Conservation (phyloP, 768 basidiomycete species). For the Cubamyces lactineus region DNA sequence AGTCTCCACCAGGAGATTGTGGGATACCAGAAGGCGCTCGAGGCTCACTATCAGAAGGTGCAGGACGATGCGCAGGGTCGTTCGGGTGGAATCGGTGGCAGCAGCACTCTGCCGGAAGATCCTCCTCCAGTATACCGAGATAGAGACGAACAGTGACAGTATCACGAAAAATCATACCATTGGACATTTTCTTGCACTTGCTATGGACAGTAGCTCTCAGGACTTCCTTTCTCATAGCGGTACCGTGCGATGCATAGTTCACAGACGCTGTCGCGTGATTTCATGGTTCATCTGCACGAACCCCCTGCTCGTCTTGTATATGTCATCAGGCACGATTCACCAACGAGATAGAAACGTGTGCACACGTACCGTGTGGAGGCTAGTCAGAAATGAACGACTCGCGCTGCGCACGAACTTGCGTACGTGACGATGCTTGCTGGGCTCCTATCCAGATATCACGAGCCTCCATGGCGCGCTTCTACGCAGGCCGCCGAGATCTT, state of each 20-base stretch:
- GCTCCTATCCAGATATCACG: neutral
- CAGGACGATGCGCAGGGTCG: slow-evolving; percentile 12
- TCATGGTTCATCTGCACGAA: too few relatives aligned
- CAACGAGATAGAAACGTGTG: neutral
- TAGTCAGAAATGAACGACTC: neutral
- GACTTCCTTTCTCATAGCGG: too few relatives aligned
- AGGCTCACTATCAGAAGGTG: slow-evolving; percentile 32
- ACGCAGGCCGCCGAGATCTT: slow-evolving; percentile 27
- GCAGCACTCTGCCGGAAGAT: slow-evolving; percentile 22
- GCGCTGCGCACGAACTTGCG: too few relatives aligned
- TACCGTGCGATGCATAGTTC: too few relatives aligned
- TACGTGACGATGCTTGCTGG: too few relatives aligned
- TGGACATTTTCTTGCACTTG: neutral
- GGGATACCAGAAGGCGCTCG: slow-evolving; percentile 30
- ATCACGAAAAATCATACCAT: neutral
- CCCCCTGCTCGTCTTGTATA: neutral
- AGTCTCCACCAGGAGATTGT: slow-evolving; percentile 27
- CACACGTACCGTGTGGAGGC: neutral
- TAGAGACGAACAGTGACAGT: slow-evolving; percentile 3
- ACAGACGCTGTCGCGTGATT: too few relatives aligned
- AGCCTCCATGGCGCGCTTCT: slow-evolving; percentile 3
- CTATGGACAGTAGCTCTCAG: too few relatives aligned
- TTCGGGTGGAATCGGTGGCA: slow-evolving; percentile 7
- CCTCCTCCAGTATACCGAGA: slow-evolving; percentile 28
- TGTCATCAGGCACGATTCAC: neutral